These are phyloP conservation scores for Citrus glauca DNA, from an alignment of 345 rosid genomes.

Conservation along the genomic window DNA sequence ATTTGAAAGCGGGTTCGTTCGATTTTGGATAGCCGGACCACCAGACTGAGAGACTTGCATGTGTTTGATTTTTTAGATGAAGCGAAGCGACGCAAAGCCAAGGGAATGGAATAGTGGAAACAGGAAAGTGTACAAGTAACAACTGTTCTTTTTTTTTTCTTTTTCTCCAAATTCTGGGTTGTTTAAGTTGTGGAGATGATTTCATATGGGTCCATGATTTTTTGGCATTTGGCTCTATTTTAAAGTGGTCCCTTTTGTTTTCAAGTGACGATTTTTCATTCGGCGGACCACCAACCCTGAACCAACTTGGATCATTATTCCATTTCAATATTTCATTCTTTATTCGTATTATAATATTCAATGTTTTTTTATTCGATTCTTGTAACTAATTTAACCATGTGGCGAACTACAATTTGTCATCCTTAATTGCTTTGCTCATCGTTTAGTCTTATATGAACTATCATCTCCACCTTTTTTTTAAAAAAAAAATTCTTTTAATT, in stretches of 20 bases:
- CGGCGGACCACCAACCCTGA: constrained; percentile 30
- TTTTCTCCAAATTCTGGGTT: no score
- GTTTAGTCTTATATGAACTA: no score
- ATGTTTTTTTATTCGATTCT: constrained; percentile 3
- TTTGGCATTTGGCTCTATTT: constrained; percentile 8
- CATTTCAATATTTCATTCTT: background rate
- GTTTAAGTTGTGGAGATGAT: constrained; percentile 1
- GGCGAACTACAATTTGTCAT: constrained; percentile 1
- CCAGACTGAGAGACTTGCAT: background rate
- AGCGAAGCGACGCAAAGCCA: background rate
- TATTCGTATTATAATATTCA: background rate
- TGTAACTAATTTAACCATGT: constrained; percentile 1
- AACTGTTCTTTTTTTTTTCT: background rate
- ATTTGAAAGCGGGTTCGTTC: background rate
- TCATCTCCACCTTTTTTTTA: no score
- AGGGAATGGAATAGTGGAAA: background rate
- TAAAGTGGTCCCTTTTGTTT: constrained; percentile 18
- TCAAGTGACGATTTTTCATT: constrained; percentile 13
- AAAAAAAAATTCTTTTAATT: no score
- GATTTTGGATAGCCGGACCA: background rate
- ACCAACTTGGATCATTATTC: constrained; percentile 8
- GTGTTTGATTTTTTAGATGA: background rate
- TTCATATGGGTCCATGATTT: constrained; percentile 21
- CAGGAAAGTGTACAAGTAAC: background rate
- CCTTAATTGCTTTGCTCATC: background rate